Percentiles rank a stretch among this genome's conserved stretches.
Evolutionary conservation across 1,284 basidiomycete species (phyloP).

Genomic region (Hypsizygus ulmarius): DNA sequence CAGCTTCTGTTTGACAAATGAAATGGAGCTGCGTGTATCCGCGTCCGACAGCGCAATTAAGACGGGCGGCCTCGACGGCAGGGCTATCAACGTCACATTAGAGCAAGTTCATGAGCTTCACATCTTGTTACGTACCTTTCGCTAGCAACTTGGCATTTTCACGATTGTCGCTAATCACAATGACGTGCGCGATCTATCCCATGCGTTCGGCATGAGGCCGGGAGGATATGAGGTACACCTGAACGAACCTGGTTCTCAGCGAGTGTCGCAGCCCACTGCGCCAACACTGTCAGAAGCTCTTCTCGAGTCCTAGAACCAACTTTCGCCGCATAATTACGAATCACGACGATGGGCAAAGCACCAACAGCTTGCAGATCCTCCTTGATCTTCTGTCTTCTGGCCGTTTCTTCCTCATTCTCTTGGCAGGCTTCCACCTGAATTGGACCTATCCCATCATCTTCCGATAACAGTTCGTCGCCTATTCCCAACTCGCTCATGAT

Average conservation of each 20-base stretch:
- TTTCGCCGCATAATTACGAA: constrained; percentile 74
- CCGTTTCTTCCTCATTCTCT: constrained; percentile 25
- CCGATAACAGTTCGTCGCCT: constrained; percentile 59
- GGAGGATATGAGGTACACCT: not conserved
- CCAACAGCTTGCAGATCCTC: constrained; percentile 52
- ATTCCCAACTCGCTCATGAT: constrained; percentile 80
- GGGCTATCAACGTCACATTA: constrained; percentile 43
- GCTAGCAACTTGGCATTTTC: constrained; percentile 84
- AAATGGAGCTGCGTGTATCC: constrained; percentile 75
- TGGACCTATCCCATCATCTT: constrained; percentile 32
- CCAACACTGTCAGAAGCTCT: constrained; percentile 74
- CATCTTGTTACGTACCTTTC: constrained; percentile 48
- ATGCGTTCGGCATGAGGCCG: not conserved
- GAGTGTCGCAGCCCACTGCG: constrained; percentile 84
- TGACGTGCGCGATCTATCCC: constrained; percentile 78
- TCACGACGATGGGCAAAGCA: constrained; percentile 80
- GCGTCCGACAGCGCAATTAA: constrained; percentile 82
- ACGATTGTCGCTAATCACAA: constrained; percentile 88
- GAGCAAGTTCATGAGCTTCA: constrained; percentile 3
- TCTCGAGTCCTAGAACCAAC: constrained; percentile 64
- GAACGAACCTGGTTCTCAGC: constrained; percentile 70
- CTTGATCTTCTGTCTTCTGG: constrained; percentile 24
- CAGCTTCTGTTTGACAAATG: constrained; percentile 82
- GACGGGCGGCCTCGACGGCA: constrained; percentile 85
- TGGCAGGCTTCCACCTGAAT: constrained; percentile 13